Percentiles rank a stretch among this genome's conserved stretches.
phyloP scores from a whole-genome alignment of 139 green algal species.

The Micractinium sp. region DNA sequence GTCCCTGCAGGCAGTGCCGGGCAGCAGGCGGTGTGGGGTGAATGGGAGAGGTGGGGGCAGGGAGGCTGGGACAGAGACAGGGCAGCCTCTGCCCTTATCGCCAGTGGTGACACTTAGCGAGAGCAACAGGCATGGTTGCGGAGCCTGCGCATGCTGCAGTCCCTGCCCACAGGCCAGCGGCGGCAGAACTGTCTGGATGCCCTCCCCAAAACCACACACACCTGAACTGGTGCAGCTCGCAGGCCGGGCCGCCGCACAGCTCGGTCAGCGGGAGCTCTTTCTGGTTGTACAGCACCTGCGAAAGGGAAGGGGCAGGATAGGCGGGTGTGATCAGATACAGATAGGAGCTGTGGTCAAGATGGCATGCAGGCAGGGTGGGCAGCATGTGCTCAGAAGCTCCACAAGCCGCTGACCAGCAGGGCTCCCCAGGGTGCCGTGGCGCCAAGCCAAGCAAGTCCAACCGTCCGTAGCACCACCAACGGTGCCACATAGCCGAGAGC shows the following conservation, averaged over 20 bases:
- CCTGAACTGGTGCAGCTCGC: constrained; percentile 54
- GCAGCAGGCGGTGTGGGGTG: too few relatives aligned
- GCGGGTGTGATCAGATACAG: too few relatives aligned
- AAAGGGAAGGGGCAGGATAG: not conserved
- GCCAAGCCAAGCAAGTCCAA: too few relatives aligned
- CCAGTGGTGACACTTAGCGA: not conserved
- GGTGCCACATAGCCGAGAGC: too few relatives aligned
- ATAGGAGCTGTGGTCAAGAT: too few relatives aligned
- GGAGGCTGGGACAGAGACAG: not conserved
- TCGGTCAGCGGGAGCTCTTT: constrained; percentile 62
- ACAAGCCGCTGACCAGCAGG: too few relatives aligned
- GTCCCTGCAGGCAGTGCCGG: constrained; percentile 2
- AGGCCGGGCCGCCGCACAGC: constrained; percentile 45
- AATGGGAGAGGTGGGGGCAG: not conserved
- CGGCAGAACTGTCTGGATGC: too few relatives aligned
- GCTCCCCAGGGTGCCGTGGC: too few relatives aligned
- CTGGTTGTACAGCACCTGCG: constrained; percentile 71
- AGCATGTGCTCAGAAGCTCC: too few relatives aligned
- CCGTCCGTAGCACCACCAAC: too few relatives aligned
- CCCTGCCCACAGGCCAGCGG: not conserved
- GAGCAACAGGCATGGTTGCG: not conserved
- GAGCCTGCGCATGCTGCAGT: not conserved
- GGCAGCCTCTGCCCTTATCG: not conserved
- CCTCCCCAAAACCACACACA: not conserved
- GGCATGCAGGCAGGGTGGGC: too few relatives aligned